Conservation (phyloP, 1,284 basidiomycete genomes). For the Irpex sp. region DNA sequence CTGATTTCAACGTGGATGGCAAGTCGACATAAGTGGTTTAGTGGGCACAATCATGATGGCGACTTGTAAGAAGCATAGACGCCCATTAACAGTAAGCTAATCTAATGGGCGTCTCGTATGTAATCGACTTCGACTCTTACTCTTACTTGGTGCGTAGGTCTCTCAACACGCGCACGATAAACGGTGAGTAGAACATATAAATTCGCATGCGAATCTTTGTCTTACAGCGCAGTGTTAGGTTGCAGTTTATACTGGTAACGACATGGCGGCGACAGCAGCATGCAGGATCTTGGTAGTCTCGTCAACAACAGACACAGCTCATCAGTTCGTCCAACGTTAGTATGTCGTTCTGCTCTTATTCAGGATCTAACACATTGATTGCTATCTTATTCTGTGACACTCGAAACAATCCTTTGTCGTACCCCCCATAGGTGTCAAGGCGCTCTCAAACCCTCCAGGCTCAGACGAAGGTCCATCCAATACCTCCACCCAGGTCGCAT, state of each 20-base stretch:
- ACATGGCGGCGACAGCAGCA: constrained; percentile 21
- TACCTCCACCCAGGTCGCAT: not conserved
- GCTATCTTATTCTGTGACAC: constrained; percentile 12
- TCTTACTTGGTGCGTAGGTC: not conserved
- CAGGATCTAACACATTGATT: constrained; percentile 5
- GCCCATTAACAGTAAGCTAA: not conserved
- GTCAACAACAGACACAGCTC: constrained; percentile 36
- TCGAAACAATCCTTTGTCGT: not conserved
- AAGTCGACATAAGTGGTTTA: not conserved
- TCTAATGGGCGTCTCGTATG: not conserved
- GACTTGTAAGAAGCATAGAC: not conserved
- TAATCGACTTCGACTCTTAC: not conserved
- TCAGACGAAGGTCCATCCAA: not conserved
- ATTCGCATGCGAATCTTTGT: not conserved
- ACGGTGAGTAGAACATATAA: not conserved
- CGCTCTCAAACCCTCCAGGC: constrained; percentile 12
- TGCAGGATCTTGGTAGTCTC: constrained; percentile 50
- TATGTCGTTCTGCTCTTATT: constrained; percentile 26
- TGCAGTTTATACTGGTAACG: not conserved
- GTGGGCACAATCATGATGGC: not conserved
- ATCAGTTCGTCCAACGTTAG: constrained; percentile 41
- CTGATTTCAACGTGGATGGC: too few relatives aligned
- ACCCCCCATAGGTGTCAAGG: constrained; percentile 23
- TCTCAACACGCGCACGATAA: not conserved
- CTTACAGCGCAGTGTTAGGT: too few relatives aligned